These are phyloP conservation scores for Auriscalpium vulgare DNA, from an alignment of 768 basidiomycete genomes.

Conservation along the genomic window DNA sequence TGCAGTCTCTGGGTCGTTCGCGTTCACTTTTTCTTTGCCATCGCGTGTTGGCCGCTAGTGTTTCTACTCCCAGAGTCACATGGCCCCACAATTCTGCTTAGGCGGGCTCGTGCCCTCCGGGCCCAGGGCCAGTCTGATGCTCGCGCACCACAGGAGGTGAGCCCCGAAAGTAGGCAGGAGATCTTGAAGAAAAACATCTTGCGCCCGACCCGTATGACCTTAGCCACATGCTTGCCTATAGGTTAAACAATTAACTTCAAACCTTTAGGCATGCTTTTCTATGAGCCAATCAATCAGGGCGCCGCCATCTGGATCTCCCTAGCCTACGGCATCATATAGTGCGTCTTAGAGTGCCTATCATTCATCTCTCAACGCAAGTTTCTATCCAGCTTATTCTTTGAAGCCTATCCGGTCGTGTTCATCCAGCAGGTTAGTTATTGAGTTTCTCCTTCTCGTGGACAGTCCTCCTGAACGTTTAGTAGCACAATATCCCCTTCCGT, in stretches of 20 bases:
- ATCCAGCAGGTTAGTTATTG: slow-evolving; percentile 9
- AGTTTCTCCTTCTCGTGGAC: neutral
- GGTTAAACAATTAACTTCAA: neutral
- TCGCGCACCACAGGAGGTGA: slow-evolving; percentile 14
- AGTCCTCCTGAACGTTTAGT: neutral
- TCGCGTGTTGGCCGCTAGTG: slow-evolving; percentile 13
- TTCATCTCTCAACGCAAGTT: neutral
- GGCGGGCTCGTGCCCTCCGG: slow-evolving; percentile 11
- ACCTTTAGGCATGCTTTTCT: slow-evolving; percentile 12
- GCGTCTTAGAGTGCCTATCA: neutral
- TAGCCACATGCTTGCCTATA: neutral
- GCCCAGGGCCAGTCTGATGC: slow-evolving; percentile 8
- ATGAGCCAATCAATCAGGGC: slow-evolving; percentile 16
- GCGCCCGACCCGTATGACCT: slow-evolving; percentile 12
- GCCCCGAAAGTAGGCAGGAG: slow-evolving; percentile 6
- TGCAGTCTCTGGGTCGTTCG: slow-evolving; percentile 18
- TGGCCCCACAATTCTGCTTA: slow-evolving; percentile 14
- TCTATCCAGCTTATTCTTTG: slow-evolving; percentile 17
- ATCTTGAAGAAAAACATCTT: slow-evolving; percentile 9
- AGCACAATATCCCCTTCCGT: slow-evolving; percentile 16
- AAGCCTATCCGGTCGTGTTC: slow-evolving; percentile 17
- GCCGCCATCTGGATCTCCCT: slow-evolving; percentile 17
- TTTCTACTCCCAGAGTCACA: slow-evolving; percentile 17
- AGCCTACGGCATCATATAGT: slow-evolving; percentile 20
- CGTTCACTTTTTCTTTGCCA: slow-evolving; percentile 12